A percentile compares a stretch with the other conserved stretches of the same genome.
phyloP scores from a whole-genome alignment of 2,329 filamentous ascomycete genomes.

The Claviceps pusilla region DNA sequence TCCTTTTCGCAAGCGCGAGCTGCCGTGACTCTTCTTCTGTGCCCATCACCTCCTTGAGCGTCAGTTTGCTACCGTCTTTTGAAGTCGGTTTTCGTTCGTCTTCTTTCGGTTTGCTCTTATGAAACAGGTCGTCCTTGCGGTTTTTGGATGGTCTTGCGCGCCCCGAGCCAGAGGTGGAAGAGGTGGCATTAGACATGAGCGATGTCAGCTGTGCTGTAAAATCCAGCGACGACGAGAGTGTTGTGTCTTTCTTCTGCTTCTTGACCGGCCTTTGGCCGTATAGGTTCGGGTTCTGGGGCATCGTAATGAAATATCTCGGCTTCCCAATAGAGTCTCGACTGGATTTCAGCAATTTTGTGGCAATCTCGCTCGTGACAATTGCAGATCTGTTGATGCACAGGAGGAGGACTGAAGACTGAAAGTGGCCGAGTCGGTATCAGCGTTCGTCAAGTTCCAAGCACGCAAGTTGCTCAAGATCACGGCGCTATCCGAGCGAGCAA shows the following conservation, averaged over 20 bases:
- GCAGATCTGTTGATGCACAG: not conserved
- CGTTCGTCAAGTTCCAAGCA: not conserved
- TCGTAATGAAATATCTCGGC: constrained; percentile 12
- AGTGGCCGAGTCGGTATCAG: not conserved
- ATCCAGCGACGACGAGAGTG: constrained; percentile 58
- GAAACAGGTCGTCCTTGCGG: constrained; percentile 33
- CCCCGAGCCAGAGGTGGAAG: constrained; percentile 26
- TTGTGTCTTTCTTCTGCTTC: constrained; percentile 52
- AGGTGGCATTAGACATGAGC: constrained; percentile 47
- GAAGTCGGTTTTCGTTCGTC: constrained; percentile 23
- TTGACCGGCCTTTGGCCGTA: constrained; percentile 65
- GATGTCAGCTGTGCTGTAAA: constrained; percentile 81
- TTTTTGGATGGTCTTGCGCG: constrained; percentile 31
- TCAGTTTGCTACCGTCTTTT: constrained; percentile 33
- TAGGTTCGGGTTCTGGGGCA: constrained; percentile 52
- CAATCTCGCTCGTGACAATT: not conserved
- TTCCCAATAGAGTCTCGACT: not conserved
- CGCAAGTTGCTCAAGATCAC: not conserved
- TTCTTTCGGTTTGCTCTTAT: constrained; percentile 14
- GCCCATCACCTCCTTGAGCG: constrained; percentile 36
- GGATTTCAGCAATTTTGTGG: too few relatives aligned
- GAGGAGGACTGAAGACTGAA: not conserved
- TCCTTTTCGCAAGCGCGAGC: constrained; percentile 56
- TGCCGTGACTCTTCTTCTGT: constrained; percentile 51
- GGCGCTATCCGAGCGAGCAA: not conserved